Percentiles rank a stretch among this genome's conserved stretches.
phyloP scores from a whole-genome alignment of 2,329 filamentous ascomycete species.

The Exserohilum rostratum region DNA sequence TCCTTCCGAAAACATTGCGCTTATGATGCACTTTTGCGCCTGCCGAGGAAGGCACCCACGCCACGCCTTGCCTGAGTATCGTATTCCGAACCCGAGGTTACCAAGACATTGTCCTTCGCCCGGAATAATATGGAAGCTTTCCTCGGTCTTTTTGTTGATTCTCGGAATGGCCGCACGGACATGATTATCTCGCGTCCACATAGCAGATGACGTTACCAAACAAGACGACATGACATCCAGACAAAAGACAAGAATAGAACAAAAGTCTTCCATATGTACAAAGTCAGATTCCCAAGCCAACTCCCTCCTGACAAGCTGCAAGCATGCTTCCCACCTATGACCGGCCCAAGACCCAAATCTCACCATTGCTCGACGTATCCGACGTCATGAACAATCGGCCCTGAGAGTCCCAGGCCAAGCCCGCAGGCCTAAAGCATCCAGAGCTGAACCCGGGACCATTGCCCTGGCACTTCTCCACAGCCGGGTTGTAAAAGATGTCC shows the following conservation, averaged over 20 bases:
- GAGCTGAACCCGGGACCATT: constrained; percentile 37
- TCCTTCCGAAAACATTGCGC: too few species aligned
- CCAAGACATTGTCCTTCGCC: too few species aligned
- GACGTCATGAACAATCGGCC: constrained; percentile 64
- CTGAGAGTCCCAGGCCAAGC: constrained; percentile 56
- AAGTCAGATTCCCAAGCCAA: neutral
- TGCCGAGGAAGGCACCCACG: too few species aligned
- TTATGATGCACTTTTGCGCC: too few species aligned
- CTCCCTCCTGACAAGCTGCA: neutral
- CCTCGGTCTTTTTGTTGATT: neutral
- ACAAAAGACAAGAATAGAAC: neutral
- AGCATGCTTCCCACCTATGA: constrained; percentile 17
- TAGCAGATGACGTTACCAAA: too few species aligned
- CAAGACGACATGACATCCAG: too few species aligned
- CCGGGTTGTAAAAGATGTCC: constrained; percentile 63
- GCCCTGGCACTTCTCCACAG: constrained; percentile 59
- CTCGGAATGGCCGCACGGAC: neutral
- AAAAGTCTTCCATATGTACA: neutral
- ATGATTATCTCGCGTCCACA: neutral
- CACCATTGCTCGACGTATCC: constrained; percentile 35
- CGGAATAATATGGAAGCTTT: neutral
- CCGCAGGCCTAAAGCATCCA: constrained; percentile 67
- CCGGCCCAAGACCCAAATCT: constrained; percentile 41
- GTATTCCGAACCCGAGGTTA: too few species aligned
- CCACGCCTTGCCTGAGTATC: too few species aligned